phyloP scores from a whole-genome alignment of 371 early-diverging fungal genomes.

The Rhizopus microsporus region DNA sequence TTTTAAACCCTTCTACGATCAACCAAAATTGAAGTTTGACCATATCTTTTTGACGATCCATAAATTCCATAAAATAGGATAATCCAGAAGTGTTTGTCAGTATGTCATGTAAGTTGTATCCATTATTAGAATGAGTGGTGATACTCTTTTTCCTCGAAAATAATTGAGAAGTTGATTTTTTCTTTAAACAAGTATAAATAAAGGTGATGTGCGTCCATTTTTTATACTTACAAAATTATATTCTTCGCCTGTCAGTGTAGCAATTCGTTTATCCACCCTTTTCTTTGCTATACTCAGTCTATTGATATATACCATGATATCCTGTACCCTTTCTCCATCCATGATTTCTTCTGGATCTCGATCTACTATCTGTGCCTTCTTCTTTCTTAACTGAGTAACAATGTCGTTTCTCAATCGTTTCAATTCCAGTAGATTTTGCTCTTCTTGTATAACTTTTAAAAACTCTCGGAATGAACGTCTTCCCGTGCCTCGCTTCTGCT shows the following conservation, averaged over 20 bases:
- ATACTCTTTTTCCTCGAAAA: slow-evolving; percentile 31
- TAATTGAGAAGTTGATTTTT: slow-evolving; percentile 28
- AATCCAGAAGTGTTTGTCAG: slow-evolving; percentile 68
- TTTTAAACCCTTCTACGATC: slow-evolving; percentile 69
- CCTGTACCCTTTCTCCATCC: slow-evolving; percentile 80
- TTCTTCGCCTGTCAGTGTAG: slow-evolving; percentile 56
- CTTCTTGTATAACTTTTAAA: slow-evolving; percentile 70
- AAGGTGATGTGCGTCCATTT: not conserved
- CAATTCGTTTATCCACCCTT: slow-evolving; percentile 74
- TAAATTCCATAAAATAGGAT: slow-evolving; percentile 82
- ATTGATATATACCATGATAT: slow-evolving; percentile 72
- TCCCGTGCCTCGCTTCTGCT: slow-evolving; percentile 25
- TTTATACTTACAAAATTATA: slow-evolving; percentile 40
- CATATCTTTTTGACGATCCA: slow-evolving; percentile 72
- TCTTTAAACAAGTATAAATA: slow-evolving; percentile 6
- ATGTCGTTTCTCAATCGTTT: slow-evolving; percentile 70
- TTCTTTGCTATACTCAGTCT: slow-evolving; percentile 72
- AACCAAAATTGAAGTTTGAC: slow-evolving; percentile 78
- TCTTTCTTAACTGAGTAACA: slow-evolving; percentile 75
- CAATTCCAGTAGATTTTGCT: slow-evolving; percentile 67
- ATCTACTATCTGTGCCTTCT: slow-evolving; percentile 60
- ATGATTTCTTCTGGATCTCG: slow-evolving; percentile 73
- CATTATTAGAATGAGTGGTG: slow-evolving; percentile 9
- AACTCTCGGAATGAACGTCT: slow-evolving; percentile 76
- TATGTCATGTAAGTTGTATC: slow-evolving; percentile 49